These are phyloP conservation scores for Neospora caninum DNA, from an alignment of 169 alveolate species.

Conservation along the genomic window DNA sequence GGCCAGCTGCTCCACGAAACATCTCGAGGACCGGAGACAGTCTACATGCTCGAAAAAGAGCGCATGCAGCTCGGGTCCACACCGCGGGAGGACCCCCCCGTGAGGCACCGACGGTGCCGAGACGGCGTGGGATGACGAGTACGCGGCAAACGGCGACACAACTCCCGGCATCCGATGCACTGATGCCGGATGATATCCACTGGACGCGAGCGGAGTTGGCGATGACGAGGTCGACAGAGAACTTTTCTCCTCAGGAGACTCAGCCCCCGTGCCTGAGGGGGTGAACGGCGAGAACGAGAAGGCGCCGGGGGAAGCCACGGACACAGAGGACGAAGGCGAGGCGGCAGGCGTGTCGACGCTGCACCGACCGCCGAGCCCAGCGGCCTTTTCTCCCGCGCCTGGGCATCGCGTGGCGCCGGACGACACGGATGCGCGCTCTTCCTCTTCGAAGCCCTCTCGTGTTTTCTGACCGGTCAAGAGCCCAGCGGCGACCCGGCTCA, in stretches of 20 bases:
- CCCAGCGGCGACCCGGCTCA: not conserved
- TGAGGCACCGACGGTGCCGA: not conserved
- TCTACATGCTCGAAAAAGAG: constrained; percentile 26
- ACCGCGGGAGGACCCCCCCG: constrained; percentile 3
- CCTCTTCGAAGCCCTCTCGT: not conserved
- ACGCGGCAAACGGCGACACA: constrained; percentile 6
- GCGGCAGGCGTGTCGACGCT: constrained; percentile 33
- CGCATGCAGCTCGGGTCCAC: constrained; percentile 4
- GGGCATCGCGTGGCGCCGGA: constrained; percentile 17
- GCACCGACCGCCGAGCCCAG: not conserved
- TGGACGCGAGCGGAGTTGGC: not conserved
- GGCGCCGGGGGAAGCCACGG: not conserved
- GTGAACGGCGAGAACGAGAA: not conserved
- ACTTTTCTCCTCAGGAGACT: not conserved
- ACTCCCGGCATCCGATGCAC: no score
- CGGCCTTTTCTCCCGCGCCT: not conserved
- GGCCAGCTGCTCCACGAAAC: constrained; percentile 65
- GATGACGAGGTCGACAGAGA: not conserved
- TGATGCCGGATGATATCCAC: not conserved
- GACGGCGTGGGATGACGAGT: not conserved
- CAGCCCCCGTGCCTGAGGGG: not conserved
- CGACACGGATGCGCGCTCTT: not conserved
- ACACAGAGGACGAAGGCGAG: not conserved
- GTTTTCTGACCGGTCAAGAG: not conserved
- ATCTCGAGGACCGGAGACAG: constrained; percentile 2